Base-by-base conservation (phyloP, 73 alveolate species). In the Diophrys sp. region DNA sequence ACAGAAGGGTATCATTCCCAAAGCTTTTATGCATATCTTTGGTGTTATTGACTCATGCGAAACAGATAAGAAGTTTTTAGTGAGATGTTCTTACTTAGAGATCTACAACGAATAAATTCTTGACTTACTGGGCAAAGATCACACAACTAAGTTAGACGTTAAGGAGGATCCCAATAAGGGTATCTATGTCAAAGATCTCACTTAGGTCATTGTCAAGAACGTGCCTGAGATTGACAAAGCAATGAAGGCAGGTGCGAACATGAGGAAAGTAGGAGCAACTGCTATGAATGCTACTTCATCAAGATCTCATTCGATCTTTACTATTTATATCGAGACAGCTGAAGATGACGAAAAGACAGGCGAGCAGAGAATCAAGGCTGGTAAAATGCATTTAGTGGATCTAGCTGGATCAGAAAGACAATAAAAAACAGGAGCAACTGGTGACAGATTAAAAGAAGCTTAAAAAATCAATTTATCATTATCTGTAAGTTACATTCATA, bases 321-420 rank as follows among this genome's bases (percentile, higher is more conserved):
- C n/a, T n/a, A n/a, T n/a, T n/a, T n/a, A n/a, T n/a, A n/a, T n/a
- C 69, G 98, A 96, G 82, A 91, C 90, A 24, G 93, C 91, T 68
- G 98, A 91, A 78, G 97, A 87, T 0, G 82, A 81, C 56, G 96
- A 94, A 5, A 88, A 88, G 11, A n/a, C 79, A 69, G 94, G 84
- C 89, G 92, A 72, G 82, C 81, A 81, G 27, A 92, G 89, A 80
- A 91, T 96, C 34, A 95, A 91, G 83, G 96, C 91, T 71, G 98
- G 99, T 24, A 95, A 93, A 82, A 89, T 95, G 32, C 87, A 95
- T 86, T 90, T 95, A 74, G 99, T 95, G 33, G 99, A 95, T 88
- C 83, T 95, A 76, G 99, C 99, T n/a, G 97, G 97, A n/a, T 88
- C 95, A 5, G 99, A 95, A 84, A 90, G 99, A 80, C 92, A 90